Percentiles rank a stretch among this genome's conserved stretches.
Evolutionary conservation across 352 stramenopile species (phyloP).

Genomic region (Phytopythium vexans): DNA sequence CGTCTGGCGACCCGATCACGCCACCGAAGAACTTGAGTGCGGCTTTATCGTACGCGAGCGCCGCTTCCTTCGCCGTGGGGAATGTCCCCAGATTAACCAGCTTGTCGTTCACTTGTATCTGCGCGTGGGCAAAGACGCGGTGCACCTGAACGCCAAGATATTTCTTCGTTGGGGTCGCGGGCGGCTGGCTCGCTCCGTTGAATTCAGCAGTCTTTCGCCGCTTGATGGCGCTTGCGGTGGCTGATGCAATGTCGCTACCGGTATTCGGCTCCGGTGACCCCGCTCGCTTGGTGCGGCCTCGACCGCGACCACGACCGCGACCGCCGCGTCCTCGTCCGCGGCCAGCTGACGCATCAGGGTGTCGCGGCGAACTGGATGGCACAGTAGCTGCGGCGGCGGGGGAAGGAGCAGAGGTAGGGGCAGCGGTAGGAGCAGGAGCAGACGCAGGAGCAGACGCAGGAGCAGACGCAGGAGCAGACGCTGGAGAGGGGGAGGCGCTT

Average conservation of each 20-base stretch:
- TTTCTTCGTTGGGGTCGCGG: constrained; percentile 33
- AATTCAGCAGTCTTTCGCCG: constrained; percentile 22
- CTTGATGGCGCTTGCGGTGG: constrained; percentile 13
- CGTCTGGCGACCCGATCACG: constrained; percentile 30
- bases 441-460: constrained; percentile 6
- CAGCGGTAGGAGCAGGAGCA: background rate
- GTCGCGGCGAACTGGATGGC: background rate
- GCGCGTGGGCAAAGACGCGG: constrained; percentile 68
- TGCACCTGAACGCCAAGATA: constrained; percentile 73
- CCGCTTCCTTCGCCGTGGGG: constrained; percentile 58
- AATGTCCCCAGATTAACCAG: constrained; percentile 77
- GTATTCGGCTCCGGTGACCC: constrained; percentile 23
- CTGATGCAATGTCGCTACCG: constrained; percentile 8
- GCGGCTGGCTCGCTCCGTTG: background rate
- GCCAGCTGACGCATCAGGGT: too few relatives aligned
- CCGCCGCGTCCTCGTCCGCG: background rate
- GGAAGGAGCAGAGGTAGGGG: background rate
- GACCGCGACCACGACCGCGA: constrained; percentile 29
- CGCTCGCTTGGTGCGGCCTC: constrained; percentile 51
- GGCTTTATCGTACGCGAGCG: constrained; percentile 79
- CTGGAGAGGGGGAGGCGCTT: constrained; percentile 2
- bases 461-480: constrained; percentile 4
- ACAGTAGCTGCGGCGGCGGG: background rate
- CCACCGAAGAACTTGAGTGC: constrained; percentile 74
- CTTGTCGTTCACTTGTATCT: constrained; percentile 79